Base-by-base conservation (phyloP, 2,329 filamentous ascomycete species). In the Daldinia sp. region DNA sequence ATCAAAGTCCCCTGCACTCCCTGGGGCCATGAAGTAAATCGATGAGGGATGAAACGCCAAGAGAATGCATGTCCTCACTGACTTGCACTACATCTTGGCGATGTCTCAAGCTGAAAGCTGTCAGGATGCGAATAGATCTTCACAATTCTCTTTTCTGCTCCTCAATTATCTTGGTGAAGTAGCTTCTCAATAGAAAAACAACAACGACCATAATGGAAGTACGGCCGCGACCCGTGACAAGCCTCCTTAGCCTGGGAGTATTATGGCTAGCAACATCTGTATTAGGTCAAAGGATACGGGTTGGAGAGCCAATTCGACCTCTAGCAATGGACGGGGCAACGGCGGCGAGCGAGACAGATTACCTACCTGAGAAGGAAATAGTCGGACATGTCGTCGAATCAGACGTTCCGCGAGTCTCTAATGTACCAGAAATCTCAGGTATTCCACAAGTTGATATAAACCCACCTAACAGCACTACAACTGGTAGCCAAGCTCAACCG, bases 391-490 rank as follows among this genome's bases (percentile, higher is more conserved):
- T 64, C 5, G 48, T 59, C 5, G 57, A 58, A 29, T 47, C 62
- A 27, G 41, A 51, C 10, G 59, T 62, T 7, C 58, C 68, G 53
- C 70, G 73, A 58, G 73, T 73, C 29, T 53, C 59, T 10, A 45
- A 60, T 13, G 41, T 58, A 30, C 63, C 63, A n/a, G 29, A 63
- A 53, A 53, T 63, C 27, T 58, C 63, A 9, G 54, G 45, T 5
- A 67, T 64, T 17, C 63, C 69, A 59, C 71, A 76, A 60, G 73
- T 75, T 19, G 69, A 72, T 56, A 79, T 85, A 49, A 82, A 84
- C 69, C 81, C 78, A 30, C 70, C 80, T 51, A 79, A 78, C 47
- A 78, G 57, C 34, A 63, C 79, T 48, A 79, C 78, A 8, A 77
- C 80, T 8, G 78, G 77, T 23, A 41, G 13, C 34, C 34, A 64